These are phyloP conservation scores for Waltiozyma solani DNA, from an alignment of 1,139 yeast species.

Conservation along the genomic window DNA sequence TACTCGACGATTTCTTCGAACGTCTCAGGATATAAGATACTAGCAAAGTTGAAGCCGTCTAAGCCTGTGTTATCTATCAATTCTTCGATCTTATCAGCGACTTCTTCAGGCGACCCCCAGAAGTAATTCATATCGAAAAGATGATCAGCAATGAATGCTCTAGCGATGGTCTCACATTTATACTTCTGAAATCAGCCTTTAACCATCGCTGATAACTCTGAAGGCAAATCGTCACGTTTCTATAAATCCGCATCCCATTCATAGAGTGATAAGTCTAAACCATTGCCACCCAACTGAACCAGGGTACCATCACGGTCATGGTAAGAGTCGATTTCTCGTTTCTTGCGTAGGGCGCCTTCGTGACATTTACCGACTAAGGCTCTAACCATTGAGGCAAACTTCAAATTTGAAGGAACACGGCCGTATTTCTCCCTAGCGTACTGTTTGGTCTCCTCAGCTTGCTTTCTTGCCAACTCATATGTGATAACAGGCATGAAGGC, in stretches of 20 bases:
- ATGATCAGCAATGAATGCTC: slow-evolving; percentile 8
- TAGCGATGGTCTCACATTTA: slow-evolving; percentile 7
- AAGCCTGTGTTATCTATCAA: slow-evolving; percentile 25
- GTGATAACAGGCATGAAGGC: slow-evolving; percentile 24
- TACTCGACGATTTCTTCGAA: slow-evolving; percentile 25
- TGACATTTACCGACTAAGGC: slow-evolving; percentile 24
- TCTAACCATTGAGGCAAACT: slow-evolving; percentile 22
- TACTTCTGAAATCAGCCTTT: not conserved
- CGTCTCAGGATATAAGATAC: slow-evolving; percentile 22
- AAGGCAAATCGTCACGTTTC: slow-evolving; percentile 18
- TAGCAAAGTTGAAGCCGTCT: slow-evolving; percentile 25
- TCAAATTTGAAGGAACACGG: slow-evolving; percentile 18
- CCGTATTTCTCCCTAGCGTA: slow-evolving; percentile 22
- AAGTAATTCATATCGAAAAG: slow-evolving; percentile 5
- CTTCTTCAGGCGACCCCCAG: slow-evolving; percentile 20
- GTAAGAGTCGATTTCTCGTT: slow-evolving; percentile 19
- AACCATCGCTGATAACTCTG: slow-evolving; percentile 2
- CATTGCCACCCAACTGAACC: slow-evolving; percentile 27
- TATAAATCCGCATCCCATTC: slow-evolving; percentile 21
- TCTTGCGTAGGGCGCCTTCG: slow-evolving; percentile 23
- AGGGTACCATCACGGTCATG: slow-evolving; percentile 30
- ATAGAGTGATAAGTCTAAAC: slow-evolving; percentile 21
- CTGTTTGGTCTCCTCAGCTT: slow-evolving; percentile 22
- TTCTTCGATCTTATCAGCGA: slow-evolving; percentile 24
- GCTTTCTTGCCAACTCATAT: slow-evolving; percentile 23